These are phyloP conservation scores for Neurospora sp. DNA, from an alignment of 495 filamentous ascomycete genomes.

Conservation along the genomic window DNA sequence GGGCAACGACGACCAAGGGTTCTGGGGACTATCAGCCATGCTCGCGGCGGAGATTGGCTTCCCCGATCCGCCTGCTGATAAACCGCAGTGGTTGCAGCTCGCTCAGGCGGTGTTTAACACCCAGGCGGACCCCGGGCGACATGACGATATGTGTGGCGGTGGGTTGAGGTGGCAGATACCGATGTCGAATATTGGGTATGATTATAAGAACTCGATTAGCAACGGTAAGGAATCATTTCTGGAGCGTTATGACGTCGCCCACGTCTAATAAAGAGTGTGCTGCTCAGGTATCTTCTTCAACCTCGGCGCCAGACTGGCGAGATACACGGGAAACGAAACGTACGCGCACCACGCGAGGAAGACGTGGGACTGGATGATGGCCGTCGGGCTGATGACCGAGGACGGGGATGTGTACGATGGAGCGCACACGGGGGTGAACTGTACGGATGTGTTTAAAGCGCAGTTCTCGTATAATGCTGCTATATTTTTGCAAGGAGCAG, in stretches of 20 bases:
- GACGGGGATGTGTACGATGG: constrained; percentile 55
- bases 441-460: constrained; percentile 43
- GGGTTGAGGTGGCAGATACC: constrained; percentile 73
- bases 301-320: constrained; percentile 59
- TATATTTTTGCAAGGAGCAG: constrained; percentile 56
- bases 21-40: constrained; percentile 66
- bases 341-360: constrained; percentile 66
- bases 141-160: constrained; percentile 49
- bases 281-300: constrained; percentile 58
- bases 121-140: constrained; percentile 47
- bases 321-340: constrained; percentile 64
- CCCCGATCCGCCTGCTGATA: constrained; percentile 42
- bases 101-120: constrained; percentile 65
- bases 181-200: constrained; percentile 58
- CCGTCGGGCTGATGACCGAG: constrained; percentile 49
- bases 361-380: constrained; percentile 61
- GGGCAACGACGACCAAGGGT: constrained; percentile 71
- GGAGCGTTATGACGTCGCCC: no score
- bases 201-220: constrained; percentile 50
- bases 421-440: constrained; percentile 47
- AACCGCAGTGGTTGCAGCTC: constrained; percentile 58
- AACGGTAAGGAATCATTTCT: constrained; percentile 39
- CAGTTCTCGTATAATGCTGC: constrained; percentile 67
- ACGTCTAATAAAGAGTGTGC: neutral
- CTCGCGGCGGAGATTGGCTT: constrained; percentile 58